Conservation (phyloP, 148 eudicot species). For the Fagopyrum homotropicum region DNA sequence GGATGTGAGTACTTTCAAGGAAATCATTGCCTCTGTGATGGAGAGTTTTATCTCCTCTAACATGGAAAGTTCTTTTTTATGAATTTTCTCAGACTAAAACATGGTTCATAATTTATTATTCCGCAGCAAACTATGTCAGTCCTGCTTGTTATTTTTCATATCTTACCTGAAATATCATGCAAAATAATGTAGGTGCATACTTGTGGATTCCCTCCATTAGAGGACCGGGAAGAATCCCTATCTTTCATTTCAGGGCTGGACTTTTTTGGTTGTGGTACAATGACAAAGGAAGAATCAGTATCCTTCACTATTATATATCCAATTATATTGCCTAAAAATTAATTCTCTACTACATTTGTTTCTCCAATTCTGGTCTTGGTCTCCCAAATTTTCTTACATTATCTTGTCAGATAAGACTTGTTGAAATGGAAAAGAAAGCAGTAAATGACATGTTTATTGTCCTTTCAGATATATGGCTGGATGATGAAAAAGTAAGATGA, state of each 20-base stretch:
- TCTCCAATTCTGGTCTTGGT: not conserved
- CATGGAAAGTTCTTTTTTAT: not conserved
- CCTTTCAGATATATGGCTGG: slow-evolving; percentile 85
- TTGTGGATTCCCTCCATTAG: slow-evolving; percentile 97
- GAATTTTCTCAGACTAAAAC: not conserved
- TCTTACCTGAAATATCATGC: not conserved
- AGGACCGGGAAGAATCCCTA: slow-evolving; percentile 70
- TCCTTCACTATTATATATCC: slow-evolving; percentile 16
- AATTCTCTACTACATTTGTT: not conserved
- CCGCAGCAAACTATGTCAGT: not conserved
- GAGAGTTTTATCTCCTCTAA: not conserved
- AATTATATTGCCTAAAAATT: slow-evolving; percentile 9
- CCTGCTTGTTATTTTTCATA: not conserved
- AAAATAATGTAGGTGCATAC: slow-evolving; percentile 65
- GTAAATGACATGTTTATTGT: slow-evolving; percentile 92
- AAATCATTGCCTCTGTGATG: not conserved
- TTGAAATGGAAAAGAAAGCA: slow-evolving; percentile 66
- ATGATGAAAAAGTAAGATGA: slow-evolving; percentile 59
- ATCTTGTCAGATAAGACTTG: slow-evolving; percentile 54
- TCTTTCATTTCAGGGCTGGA: slow-evolving; percentile 66
- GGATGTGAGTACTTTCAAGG: not conserved
- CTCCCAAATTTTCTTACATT: slow-evolving; percentile 21
- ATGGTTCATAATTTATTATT: not conserved
- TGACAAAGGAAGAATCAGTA: slow-evolving; percentile 80
- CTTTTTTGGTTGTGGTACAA: slow-evolving; percentile 76